phyloP scores from a whole-genome alignment of 2,329 filamentous ascomycete genomes.

The Laburnicola sp. region DNA sequence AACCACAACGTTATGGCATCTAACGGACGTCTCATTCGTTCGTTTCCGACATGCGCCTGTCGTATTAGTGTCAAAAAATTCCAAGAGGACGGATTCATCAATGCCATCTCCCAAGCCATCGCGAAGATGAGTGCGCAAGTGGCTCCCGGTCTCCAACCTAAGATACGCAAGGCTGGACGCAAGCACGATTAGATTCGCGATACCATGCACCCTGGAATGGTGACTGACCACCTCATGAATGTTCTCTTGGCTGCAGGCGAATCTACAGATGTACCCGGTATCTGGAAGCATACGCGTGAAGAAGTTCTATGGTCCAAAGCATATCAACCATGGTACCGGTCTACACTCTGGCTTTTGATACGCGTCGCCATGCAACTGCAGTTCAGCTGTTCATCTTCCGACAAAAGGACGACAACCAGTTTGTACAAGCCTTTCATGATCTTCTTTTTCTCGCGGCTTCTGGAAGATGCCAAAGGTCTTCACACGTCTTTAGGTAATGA shows the following conservation, averaged over 20 bases:
- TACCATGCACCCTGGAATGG: constrained; percentile 53
- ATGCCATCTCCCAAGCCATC: constrained; percentile 38
- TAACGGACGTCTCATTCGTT: constrained; percentile 47
- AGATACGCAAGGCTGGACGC: constrained; percentile 46
- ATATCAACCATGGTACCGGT: constrained; percentile 54
- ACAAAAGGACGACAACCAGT: no score
- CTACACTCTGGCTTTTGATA: constrained; percentile 59
- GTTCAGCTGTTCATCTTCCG: constrained; percentile 8
- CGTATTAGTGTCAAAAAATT: constrained; percentile 32
- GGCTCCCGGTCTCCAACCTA: constrained; percentile 40
- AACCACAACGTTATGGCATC: constrained; percentile 45
- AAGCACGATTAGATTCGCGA: constrained; percentile 52
- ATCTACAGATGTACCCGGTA: constrained; percentile 20
- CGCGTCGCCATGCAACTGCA: constrained; percentile 55
- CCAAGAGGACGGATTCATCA: constrained; percentile 16
- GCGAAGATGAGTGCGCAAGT: constrained; percentile 44
- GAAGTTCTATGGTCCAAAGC: constrained; percentile 54
- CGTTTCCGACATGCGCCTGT: constrained; percentile 51
- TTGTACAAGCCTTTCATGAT: constrained; percentile 52
- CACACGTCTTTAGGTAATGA: constrained; percentile 14
- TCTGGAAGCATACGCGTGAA: constrained; percentile 60
- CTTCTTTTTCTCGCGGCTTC: constrained; percentile 52
- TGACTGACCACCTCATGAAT: constrained; percentile 57
- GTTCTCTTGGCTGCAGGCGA: constrained; percentile 45
- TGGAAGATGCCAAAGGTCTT: constrained; percentile 2